A percentile compares a stretch with the other conserved stretches of the same genome.
phyloP scores from a whole-genome alignment of 352 stramenopile genomes.

The Phytophthora chlamydospora region DNA sequence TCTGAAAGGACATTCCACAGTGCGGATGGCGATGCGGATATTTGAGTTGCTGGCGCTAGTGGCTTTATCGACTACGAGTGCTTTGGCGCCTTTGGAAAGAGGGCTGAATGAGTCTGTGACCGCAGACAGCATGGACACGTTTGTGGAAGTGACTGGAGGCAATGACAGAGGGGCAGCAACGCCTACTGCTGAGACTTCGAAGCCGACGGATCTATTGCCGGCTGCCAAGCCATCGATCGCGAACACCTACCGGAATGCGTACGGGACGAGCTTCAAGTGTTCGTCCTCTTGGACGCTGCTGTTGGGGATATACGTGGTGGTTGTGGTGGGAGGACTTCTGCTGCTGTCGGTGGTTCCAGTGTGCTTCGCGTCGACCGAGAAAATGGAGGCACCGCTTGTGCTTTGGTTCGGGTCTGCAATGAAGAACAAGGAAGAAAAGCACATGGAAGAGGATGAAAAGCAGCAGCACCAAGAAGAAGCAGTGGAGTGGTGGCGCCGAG shows the following conservation, averaged over 20 bases:
- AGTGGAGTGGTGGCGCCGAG: conserved; percentile 1
- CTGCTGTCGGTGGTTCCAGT: conserved; percentile 61
- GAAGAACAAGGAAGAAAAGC: conserved; percentile 11
- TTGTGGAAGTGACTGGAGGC: background rate
- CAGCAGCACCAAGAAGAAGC: background rate
- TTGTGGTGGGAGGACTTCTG: conserved; percentile 36
- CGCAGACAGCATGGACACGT: too few relatives aligned
- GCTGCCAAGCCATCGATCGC: conserved; percentile 17
- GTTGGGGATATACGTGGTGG: conserved; percentile 37
- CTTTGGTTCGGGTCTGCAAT: conserved; percentile 32
- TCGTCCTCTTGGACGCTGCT: conserved; percentile 53
- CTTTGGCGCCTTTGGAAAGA: too few relatives aligned
- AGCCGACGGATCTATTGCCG: conserved; percentile 2
- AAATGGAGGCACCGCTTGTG: conserved; percentile 39
- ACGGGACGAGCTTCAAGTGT: conserved; percentile 62
- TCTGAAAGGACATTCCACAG: too few relatives aligned
- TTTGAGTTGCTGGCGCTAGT: too few relatives aligned
- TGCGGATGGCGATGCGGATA: too few relatives aligned
- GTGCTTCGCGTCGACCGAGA: conserved; percentile 16
- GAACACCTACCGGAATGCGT: conserved; percentile 62
- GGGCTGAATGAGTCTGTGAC: too few relatives aligned
- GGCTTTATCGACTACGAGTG: too few relatives aligned
- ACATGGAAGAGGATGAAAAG: conserved; percentile 1
- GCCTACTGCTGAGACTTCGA: background rate
- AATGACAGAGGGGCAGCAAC: background rate